Evolutionary conservation across 192 early-diverging fungal genomes (phyloP), one percentile per base, ranked within the genome.

Genomic region (Coemansia sp.): DNA sequence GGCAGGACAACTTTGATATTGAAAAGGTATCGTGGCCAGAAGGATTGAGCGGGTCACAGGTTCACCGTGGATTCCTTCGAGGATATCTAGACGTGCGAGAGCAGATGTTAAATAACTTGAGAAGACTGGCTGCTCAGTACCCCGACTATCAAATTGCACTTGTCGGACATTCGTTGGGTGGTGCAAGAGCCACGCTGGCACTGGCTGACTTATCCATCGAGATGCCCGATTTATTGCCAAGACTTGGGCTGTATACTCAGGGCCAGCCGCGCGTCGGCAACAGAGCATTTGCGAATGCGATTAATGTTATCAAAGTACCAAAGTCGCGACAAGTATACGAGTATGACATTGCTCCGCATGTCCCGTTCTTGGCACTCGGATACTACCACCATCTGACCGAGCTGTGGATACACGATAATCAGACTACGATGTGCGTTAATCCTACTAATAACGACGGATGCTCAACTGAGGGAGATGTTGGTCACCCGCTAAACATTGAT

Each of bases 261-360:
- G 79, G 79, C 2, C 62, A 71, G 56, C 72, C 79, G 13, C 79
- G 73, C 11, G 64, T 67, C 15, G 79, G 79, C 12, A 73, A 81
- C 39, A 57, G 42, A 14, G 61, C 21, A 13, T 81, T 72, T 61
- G 71, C 65, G 17, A 27, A 61, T 18, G 62, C 66, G 0, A 57
- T 78, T n/a, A 56, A 66, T 23, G 46, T 46, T 1, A 49, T 74
- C 19, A 19, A 42, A 4, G 40, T 73, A 23, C 56, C 48, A 18
- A 66, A 62, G 43, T 66, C 59, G n/a, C 67, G 69, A 17, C 57
- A 64, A 10, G 71, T 78, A 15, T 67, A 76, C 39, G 62, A 76
- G 25, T 61, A 66, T 25, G 79, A 81, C 24, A 37, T 69, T 43
- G 69, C 64, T 5, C 51, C 69, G 4, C 67, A 61, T 1, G 2